Conservation (phyloP, 1,139 yeast genomes). For the Taphrina sp. region DNA sequence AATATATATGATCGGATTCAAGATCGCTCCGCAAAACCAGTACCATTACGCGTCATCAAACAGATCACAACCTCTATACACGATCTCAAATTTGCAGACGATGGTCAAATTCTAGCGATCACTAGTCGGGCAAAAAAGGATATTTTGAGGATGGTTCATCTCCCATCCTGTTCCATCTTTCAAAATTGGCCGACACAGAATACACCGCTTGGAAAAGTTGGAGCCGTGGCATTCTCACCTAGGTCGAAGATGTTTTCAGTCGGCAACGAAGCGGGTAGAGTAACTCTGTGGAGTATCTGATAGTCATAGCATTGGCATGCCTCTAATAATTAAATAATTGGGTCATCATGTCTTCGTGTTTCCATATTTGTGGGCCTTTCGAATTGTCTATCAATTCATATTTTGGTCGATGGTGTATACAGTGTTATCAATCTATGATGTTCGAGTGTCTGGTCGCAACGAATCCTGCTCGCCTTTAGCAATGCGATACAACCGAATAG, state of each 20-base stretch:
- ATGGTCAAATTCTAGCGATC: constrained; percentile 83
- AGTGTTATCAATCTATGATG: too few species aligned
- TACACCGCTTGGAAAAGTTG: constrained; percentile 91
- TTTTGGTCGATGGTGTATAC: too few species aligned
- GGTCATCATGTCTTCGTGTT: too few species aligned
- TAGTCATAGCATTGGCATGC: too few species aligned
- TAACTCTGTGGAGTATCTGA: constrained; percentile 79
- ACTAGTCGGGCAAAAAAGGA: constrained; percentile 86
- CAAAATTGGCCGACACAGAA: constrained; percentile 97
- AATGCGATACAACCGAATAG: background rate
- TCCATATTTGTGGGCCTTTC: too few species aligned
- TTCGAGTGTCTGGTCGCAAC: too few species aligned
- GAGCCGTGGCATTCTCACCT: constrained; percentile 78
- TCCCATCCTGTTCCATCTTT: constrained; percentile 83
- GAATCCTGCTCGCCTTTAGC: background rate
- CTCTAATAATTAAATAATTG: too few species aligned
- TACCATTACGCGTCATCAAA: constrained; percentile 55
- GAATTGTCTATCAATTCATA: too few species aligned
- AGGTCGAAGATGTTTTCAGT: constrained; percentile 78
- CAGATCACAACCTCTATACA: constrained; percentile 82
- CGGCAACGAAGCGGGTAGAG: constrained; percentile 89
- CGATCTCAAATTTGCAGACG: constrained; percentile 65
- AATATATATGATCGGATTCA: constrained; percentile 68
- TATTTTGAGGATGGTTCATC: constrained; percentile 79
- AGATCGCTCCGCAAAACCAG: constrained; percentile 34